These are phyloP conservation scores for Pichia nakasei DNA, from an alignment of 805 yeast species.

Conservation along the genomic window DNA sequence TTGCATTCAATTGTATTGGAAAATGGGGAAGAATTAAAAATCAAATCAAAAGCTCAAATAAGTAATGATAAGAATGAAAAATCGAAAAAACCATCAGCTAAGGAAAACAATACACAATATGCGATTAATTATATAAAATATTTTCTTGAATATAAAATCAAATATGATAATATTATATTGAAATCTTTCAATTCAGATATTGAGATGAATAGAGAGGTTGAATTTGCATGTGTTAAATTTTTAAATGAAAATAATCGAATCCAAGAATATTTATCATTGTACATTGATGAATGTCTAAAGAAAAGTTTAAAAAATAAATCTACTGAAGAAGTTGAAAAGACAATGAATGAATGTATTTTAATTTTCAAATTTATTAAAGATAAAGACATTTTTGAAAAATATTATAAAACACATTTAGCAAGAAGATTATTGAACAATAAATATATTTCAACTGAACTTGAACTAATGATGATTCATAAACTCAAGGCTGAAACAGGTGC, in stretches of 20 bases:
- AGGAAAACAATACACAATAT: conserved; percentile 36
- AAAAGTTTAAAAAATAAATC: conserved; percentile 39
- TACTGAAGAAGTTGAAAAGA: conserved; percentile 36
- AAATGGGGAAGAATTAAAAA: conserved; percentile 36
- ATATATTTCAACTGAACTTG: conserved; percentile 47
- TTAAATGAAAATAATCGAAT: conserved; percentile 39
- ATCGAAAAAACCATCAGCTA: conserved; percentile 9
- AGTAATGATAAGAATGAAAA: conserved; percentile 13
- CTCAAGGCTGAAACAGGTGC: conserved; percentile 72
- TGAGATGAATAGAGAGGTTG: conserved; percentile 44
- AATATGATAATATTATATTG: conserved; percentile 40
- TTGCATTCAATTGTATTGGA: conserved; percentile 37
- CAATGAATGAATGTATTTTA: conserved; percentile 46
- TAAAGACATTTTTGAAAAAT: conserved; percentile 78
- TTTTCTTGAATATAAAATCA: conserved; percentile 42
- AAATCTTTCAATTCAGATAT: conserved; percentile 42
- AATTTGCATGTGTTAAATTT: conserved; percentile 52
- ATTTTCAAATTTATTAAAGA: conserved; percentile 66
- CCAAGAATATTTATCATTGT: conserved; percentile 49
- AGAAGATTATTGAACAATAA: conserved; percentile 55
- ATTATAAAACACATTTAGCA: conserved; percentile 80
- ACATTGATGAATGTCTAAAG: conserved; percentile 48
- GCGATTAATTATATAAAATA: conserved; percentile 65
- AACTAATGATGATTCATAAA: conserved; percentile 56
- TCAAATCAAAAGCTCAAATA: conserved; percentile 15